These are phyloP conservation scores for Komagataella mondaviorum DNA, from an alignment of 805 yeast species.

Conservation along the genomic window DNA sequence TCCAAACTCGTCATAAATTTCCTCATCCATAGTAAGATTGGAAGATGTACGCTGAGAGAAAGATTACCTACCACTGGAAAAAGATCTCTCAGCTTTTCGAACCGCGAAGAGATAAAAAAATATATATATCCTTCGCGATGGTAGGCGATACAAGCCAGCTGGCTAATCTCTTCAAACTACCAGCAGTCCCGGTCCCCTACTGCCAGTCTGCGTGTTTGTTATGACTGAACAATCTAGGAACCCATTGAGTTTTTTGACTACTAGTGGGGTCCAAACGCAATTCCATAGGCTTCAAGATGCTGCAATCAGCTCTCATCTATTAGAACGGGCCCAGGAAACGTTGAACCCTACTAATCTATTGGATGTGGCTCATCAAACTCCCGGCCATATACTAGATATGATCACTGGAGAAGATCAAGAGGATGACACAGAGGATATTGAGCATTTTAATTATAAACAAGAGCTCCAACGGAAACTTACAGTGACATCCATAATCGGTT, in stretches of 20 bases:
- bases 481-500: constrained; percentile 57
- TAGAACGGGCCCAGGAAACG: neutral
- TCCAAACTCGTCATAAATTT: constrained; percentile 75
- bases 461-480: constrained; percentile 57
- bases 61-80: neutral
- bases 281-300: neutral
- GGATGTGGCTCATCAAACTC: neutral
- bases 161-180: neutral
- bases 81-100: neutral
- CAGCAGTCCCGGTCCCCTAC: neutral
- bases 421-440: constrained; percentile 42
- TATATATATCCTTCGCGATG: neutral
- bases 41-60: neutral
- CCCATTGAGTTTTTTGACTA: neutral
- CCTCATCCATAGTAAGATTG: constrained; percentile 35
- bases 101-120: neutral
- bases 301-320: neutral
- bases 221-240: constrained; percentile 1
- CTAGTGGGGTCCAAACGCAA: neutral
- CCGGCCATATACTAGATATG: neutral
- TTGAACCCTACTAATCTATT: neutral
- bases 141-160: neutral
- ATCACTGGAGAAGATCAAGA: constrained; percentile 13
- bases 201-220: neutral
- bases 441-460: constrained; percentile 64